These are phyloP conservation scores for Pythium dissotocum DNA, from an alignment of 352 stramenopile genomes.

Conservation along the genomic window DNA sequence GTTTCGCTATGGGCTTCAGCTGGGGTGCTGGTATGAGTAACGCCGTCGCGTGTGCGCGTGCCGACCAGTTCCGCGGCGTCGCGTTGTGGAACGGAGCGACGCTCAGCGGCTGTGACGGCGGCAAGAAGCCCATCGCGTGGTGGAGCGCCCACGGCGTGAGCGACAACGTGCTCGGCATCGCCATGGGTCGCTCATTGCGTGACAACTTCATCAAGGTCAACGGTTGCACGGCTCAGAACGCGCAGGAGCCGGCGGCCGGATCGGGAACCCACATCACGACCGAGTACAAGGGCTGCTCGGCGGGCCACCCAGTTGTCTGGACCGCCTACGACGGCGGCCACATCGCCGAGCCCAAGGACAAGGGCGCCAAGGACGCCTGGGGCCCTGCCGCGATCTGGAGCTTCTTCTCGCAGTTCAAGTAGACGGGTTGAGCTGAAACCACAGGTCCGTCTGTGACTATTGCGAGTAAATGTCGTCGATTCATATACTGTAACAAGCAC, in stretches of 20 bases:
- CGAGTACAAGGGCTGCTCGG: slow-evolving; percentile 34
- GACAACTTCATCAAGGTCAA: slow-evolving; percentile 37
- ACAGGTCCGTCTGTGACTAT: no score
- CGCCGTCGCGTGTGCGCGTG: slow-evolving; percentile 27
- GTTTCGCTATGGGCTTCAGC: slow-evolving; percentile 42
- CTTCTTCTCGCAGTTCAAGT: slow-evolving; percentile 35
- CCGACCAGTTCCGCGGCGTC: slow-evolving; percentile 31
- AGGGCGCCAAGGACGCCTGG: slow-evolving; percentile 23
- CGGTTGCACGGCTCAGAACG: slow-evolving; percentile 31
- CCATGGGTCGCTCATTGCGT: slow-evolving; percentile 26
- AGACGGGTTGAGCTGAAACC: not conserved
- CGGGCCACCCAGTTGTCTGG: slow-evolving; percentile 29
- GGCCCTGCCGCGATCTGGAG: slow-evolving; percentile 29
- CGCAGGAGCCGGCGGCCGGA: slow-evolving; percentile 21
- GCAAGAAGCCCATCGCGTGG: slow-evolving; percentile 28
- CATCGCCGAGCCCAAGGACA: slow-evolving; percentile 30
- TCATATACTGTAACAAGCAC: not conserved
- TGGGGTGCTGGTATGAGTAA: slow-evolving; percentile 35
- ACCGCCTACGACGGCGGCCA: slow-evolving; percentile 39
- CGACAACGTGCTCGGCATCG: slow-evolving; percentile 32
- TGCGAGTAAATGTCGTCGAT: not conserved
- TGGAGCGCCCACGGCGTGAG: slow-evolving; percentile 31
- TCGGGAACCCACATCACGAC: slow-evolving; percentile 40
- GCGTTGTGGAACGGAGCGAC: slow-evolving; percentile 27
- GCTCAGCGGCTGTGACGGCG: slow-evolving; percentile 28